These are phyloP conservation scores for Casaregolazyma suthepensis DNA, from an alignment of 1,139 yeast species.

Conservation along the genomic window DNA sequence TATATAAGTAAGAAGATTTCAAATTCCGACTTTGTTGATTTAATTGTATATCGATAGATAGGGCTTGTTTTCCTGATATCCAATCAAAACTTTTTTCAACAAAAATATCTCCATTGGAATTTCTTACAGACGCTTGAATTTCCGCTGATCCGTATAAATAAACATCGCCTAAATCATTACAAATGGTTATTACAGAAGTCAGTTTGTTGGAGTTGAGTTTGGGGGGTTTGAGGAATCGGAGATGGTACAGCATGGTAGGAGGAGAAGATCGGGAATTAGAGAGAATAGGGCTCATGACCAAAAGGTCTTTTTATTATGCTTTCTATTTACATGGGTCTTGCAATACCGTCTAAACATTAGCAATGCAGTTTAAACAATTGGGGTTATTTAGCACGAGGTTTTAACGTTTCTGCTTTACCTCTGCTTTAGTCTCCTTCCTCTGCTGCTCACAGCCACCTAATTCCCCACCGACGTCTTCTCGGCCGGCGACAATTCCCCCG, in stretches of 20 bases:
- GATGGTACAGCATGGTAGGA: constrained; percentile 22
- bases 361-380: too few relatives aligned
- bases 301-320: not conserved
- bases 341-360: too few relatives aligned
- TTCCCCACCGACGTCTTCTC: too few relatives aligned
- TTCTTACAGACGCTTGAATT: not conserved
- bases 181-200: constrained; percentile 23
- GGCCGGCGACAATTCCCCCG: constrained; percentile 10
- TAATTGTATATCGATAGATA: not conserved
- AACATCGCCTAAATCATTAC: constrained; percentile 32
- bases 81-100: not conserved
- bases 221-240: constrained; percentile 26
- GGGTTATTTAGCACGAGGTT: too few relatives aligned
- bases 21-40: not conserved
- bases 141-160: constrained; percentile 26
- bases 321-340: not conserved
- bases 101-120: not conserved
- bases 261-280: not conserved
- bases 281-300: too few relatives aligned
- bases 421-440: too few relatives aligned
- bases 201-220: constrained; percentile 10
- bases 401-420: too few relatives aligned
- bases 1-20: not conserved
- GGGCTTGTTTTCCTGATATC: constrained; percentile 5
- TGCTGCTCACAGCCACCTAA: too few relatives aligned